These are phyloP conservation scores for Chaetomium globosum DNA, from an alignment of 2,329 filamentous ascomycete species.

Conservation along the genomic window DNA sequence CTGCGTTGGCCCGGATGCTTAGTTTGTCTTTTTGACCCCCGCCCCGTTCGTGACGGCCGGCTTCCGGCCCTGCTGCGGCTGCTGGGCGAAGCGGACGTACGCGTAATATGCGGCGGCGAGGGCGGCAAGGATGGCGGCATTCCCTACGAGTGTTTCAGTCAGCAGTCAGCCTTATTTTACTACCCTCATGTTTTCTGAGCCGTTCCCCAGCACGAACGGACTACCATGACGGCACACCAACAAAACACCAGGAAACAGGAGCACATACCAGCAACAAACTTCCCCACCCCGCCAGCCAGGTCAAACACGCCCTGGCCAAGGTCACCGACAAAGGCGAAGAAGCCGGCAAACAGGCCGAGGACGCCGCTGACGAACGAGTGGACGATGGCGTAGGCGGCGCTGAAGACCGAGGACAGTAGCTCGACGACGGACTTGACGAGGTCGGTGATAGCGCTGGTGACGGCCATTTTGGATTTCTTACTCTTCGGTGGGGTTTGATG, in stretches of 20 bases:
- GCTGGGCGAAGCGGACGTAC: constrained; percentile 33
- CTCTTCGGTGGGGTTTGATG: background rate
- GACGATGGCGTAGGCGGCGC: constrained; percentile 34
- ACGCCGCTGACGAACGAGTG: constrained; percentile 36
- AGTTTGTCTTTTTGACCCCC: constrained; percentile 33
- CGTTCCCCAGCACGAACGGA: too few relatives aligned
- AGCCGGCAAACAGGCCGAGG: constrained; percentile 33
- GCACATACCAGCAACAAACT: constrained; percentile 37
- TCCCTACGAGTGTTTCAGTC: constrained; percentile 28
- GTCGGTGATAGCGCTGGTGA: constrained; percentile 36
- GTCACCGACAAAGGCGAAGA: constrained; percentile 35
- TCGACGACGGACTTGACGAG: constrained; percentile 38
- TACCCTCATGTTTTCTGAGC: background rate
- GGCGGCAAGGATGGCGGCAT: constrained; percentile 40
- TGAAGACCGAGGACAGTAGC: constrained; percentile 36
- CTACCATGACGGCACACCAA: background rate
- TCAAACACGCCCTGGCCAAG: constrained; percentile 36
- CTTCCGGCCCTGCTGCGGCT: constrained; percentile 30
- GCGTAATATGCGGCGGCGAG: constrained; percentile 38
- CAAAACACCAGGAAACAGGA: background rate
- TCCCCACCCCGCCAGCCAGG: constrained; percentile 36
- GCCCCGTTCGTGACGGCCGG: constrained; percentile 21
- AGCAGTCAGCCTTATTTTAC: background rate
- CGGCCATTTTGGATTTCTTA: constrained; percentile 32
- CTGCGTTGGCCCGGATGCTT: background rate